Conservation (phyloP, 148 eudicot species). For the Silene conica region DNA sequence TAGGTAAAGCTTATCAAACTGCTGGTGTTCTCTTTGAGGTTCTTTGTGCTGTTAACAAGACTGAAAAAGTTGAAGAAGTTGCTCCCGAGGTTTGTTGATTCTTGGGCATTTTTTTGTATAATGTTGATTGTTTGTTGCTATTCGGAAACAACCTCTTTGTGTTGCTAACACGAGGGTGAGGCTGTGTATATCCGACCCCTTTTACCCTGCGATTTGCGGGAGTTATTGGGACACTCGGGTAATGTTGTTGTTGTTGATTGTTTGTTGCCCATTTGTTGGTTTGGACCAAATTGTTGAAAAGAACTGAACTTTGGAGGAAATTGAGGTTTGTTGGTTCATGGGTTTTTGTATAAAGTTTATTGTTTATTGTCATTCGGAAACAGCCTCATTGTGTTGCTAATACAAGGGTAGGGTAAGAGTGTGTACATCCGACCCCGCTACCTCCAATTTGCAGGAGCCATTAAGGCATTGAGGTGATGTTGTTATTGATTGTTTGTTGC, state of each 20-base stretch:
- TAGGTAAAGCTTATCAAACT: slow-evolving; percentile 88
- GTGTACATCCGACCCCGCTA: neutral
- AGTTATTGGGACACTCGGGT: no score
- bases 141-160: neutral
- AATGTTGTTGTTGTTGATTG: no score
- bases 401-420: neutral
- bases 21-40: slow-evolving; percentile 94
- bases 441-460: no score
- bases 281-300: neutral
- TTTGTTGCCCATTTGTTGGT: neutral
- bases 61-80: slow-evolving; percentile 91
- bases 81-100: slow-evolving; percentile 73
- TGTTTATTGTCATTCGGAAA: neutral
- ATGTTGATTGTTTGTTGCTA: neutral
- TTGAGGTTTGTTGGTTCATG: no score
- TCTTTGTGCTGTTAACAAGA: slow-evolving; percentile 79
- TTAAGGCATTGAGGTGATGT: no score
- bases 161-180: no score
- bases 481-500: no score
- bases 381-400: no score
- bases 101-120: neutral
- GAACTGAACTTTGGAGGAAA: no score
- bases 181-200: no score
- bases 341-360: no score
- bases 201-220: no score